Conservation (phyloP, 2,329 filamentous ascomycete genomes). For the Trichoderma asperellum region DNA sequence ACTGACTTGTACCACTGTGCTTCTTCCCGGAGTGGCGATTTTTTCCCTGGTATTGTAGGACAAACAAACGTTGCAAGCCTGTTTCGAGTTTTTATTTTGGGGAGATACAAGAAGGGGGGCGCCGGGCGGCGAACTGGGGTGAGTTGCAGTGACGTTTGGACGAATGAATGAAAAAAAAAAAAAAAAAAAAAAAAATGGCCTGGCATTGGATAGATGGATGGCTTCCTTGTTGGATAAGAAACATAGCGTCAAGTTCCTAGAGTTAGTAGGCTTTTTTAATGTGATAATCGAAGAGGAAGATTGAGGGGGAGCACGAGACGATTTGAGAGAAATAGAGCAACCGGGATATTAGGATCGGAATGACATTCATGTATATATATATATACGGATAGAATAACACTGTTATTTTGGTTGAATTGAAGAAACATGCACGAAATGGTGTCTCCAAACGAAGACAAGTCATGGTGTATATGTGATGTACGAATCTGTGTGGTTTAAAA, state of each 20-base stretch:
- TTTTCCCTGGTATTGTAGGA: background rate
- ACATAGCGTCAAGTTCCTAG: background rate
- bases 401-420: too few species aligned
- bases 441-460: too few species aligned
- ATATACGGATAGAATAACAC: too few species aligned
- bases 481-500: too few species aligned
- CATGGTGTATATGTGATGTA: too few species aligned
- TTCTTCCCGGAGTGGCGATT: background rate
- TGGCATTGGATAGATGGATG: background rate
- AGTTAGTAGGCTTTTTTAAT: background rate
- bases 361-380: too few species aligned
- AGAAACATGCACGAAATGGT: too few species aligned
- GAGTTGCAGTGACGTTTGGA: background rate
- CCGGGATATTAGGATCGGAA: background rate
- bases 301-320: background rate
- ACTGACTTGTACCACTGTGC: background rate
- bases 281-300: background rate
- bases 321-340: background rate
- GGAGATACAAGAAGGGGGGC: constrained; percentile 10
- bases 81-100: constrained; percentile 17
- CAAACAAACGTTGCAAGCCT: constrained; percentile 25
- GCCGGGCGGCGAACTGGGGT: background rate
- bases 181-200: background rate
- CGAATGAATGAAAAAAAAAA: background rate
- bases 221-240: background rate